These are phyloP conservation scores for Daldinia concentrica DNA, from an alignment of 495 filamentous ascomycete genomes.

Conservation along the genomic window DNA sequence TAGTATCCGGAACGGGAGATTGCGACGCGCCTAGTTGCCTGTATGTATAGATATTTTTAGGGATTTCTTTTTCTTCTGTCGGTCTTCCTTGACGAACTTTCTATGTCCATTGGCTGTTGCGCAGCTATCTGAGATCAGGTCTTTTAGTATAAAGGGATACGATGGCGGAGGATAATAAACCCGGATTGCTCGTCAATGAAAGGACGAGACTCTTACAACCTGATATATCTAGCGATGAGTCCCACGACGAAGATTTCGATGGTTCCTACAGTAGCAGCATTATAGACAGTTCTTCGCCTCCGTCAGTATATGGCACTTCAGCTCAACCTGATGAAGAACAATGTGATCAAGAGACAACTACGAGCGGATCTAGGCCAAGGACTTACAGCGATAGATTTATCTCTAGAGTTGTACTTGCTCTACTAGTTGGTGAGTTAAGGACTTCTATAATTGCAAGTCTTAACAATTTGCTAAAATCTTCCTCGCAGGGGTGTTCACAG, in stretches of 20 bases:
- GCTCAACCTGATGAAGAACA: slow-evolving; percentile 27
- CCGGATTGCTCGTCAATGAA: slow-evolving; percentile 16
- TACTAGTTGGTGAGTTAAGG: slow-evolving; percentile 27
- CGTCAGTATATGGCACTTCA: slow-evolving; percentile 13
- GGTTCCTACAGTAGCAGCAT: slow-evolving; percentile 12
- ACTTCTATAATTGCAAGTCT: background rate
- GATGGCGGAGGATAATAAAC: slow-evolving; percentile 1
- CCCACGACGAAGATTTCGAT: too few species aligned
- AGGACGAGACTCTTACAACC: slow-evolving; percentile 20
- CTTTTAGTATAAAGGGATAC: background rate
- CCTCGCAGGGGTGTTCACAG: slow-evolving; percentile 68
- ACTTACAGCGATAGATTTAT: slow-evolving; percentile 32
- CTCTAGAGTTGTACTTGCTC: slow-evolving; percentile 28
- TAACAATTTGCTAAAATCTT: background rate
- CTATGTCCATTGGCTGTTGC: background rate
- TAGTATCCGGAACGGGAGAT: background rate
- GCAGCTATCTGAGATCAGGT: background rate
- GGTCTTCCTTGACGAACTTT: background rate
- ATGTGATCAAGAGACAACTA: background rate
- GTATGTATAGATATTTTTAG: background rate
- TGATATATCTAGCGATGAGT: background rate
- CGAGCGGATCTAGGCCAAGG: background rate
- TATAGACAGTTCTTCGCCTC: background rate
- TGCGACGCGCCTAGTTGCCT: background rate
- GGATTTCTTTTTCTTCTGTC: background rate